A percentile compares a stretch with the other conserved stretches of the same genome.
Evolutionary conservation across 2,329 filamentous ascomycete genomes (phyloP).

Genomic region (Chrysosporium keratinophilum): DNA sequence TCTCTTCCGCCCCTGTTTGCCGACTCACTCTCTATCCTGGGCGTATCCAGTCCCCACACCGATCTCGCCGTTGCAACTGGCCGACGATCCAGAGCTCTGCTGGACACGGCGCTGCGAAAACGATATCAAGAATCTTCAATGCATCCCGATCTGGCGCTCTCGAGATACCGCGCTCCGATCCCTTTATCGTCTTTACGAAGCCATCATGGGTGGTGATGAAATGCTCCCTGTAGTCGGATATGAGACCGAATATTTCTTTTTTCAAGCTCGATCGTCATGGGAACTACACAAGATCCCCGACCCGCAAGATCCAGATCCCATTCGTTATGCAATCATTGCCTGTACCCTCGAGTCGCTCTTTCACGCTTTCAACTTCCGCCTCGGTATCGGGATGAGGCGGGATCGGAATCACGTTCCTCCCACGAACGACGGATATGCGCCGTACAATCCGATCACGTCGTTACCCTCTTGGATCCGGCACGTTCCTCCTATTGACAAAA

Average conservation of each 20-base stretch:
- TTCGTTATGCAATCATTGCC: slow-evolving; percentile 24
- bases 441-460: too few relatives aligned
- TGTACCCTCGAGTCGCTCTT: slow-evolving; percentile 19
- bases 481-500: too few relatives aligned
- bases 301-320: slow-evolving; percentile 21
- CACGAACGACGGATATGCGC: too few relatives aligned
- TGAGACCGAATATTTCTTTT: slow-evolving; percentile 18
- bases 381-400: slow-evolving; percentile 18
- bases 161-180: slow-evolving; percentile 24
- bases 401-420: too few relatives aligned
- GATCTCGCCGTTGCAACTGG: too few relatives aligned
- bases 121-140: too few relatives aligned
- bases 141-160: slow-evolving; percentile 22
- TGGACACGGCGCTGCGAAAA: too few relatives aligned
- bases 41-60: too few relatives aligned
- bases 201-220: slow-evolving; percentile 16
- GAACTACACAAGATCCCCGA: slow-evolving; percentile 19
- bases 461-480: too few relatives aligned
- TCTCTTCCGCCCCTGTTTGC: too few relatives aligned
- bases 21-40: too few relatives aligned
- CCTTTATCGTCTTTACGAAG: slow-evolving; percentile 25
- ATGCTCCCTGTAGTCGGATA: slow-evolving; percentile 19
- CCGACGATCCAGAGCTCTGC: too few relatives aligned
- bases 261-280: slow-evolving; percentile 21
- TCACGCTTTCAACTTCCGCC: slow-evolving; percentile 21